These are phyloP conservation scores for Annulohypoxylon stygium DNA, from an alignment of 495 filamentous ascomycete genomes.

Conservation along the genomic window DNA sequence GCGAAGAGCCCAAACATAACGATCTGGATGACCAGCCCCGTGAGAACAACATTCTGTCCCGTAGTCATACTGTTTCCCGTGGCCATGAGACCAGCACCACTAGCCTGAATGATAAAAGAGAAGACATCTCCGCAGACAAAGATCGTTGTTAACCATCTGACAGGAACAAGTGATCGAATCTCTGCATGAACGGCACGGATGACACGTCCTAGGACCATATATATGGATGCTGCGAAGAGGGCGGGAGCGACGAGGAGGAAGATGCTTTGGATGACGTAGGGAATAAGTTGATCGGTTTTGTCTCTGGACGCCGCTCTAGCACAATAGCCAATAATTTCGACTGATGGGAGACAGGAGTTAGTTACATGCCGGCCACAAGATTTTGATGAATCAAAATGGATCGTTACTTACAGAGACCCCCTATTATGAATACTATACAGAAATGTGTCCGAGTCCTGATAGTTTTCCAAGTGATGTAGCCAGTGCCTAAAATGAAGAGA, in stretches of 20 bases:
- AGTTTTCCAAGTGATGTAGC: background rate
- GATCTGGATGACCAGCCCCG: slow-evolving; percentile 63
- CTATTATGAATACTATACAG: background rate
- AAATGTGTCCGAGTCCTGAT: background rate
- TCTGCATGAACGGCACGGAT: slow-evolving; percentile 57
- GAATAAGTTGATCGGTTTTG: background rate
- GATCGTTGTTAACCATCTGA: slow-evolving; percentile 59
- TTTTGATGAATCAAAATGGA: background rate
- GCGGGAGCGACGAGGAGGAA: background rate
- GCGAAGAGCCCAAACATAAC: slow-evolving; percentile 68
- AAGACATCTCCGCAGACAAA: slow-evolving; percentile 56
- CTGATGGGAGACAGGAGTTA: background rate
- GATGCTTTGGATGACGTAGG: background rate
- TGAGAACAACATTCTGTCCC: slow-evolving; percentile 63
- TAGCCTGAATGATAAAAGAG: slow-evolving; percentile 58
- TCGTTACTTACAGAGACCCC: background rate
- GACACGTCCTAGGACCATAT: slow-evolving; percentile 68
- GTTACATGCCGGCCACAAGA: background rate
- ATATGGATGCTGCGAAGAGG: slow-evolving; percentile 64
- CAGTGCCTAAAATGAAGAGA: background rate
- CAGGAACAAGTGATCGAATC: slow-evolving; percentile 54
- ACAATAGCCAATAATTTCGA: background rate
- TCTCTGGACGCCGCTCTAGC: background rate
- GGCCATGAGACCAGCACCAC: slow-evolving; percentile 55
- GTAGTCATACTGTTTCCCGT: slow-evolving; percentile 26